phyloP scores from a whole-genome alignment of 1,284 basidiomycete species.

The Melampsora larici-populina region DNA sequence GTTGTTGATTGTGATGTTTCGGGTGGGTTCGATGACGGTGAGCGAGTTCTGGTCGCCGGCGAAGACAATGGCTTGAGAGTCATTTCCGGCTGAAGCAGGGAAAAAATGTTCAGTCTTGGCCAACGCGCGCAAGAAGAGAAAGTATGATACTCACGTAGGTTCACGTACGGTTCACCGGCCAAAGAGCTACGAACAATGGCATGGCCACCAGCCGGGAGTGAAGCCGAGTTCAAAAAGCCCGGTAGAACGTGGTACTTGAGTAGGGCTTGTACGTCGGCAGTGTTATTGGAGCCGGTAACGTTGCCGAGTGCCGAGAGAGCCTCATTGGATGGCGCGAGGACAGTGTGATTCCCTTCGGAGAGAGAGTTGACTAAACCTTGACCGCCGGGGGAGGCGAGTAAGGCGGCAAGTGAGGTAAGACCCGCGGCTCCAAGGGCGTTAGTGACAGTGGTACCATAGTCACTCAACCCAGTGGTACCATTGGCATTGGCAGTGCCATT shows the following conservation, averaged over 20 bases:
- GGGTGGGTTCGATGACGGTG: slow-evolving; percentile 17
- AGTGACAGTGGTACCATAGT: neutral
- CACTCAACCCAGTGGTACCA: neutral
- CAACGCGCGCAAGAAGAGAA: neutral
- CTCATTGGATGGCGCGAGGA: slow-evolving; percentile 32
- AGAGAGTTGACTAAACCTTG: slow-evolving; percentile 14
- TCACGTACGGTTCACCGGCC: slow-evolving; percentile 12
- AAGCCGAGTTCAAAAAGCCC: slow-evolving; percentile 13
- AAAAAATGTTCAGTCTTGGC: neutral
- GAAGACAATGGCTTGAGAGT: slow-evolving; percentile 35
- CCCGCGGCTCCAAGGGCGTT: slow-evolving; percentile 31
- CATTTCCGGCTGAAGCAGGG: slow-evolving; percentile 16
- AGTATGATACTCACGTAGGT: slow-evolving; percentile 24
- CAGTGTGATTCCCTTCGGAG: slow-evolving; percentile 25
- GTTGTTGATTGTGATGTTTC: slow-evolving; percentile 27
- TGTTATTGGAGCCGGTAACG: slow-evolving; percentile 10
- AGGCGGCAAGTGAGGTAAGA: slow-evolving; percentile 3
- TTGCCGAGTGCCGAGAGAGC: slow-evolving; percentile 15
- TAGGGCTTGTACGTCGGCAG: slow-evolving; percentile 29
- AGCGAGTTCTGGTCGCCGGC: slow-evolving; percentile 19
- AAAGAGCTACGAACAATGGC: slow-evolving; percentile 30
- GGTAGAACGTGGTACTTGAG: slow-evolving; percentile 33
- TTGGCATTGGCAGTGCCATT: neutral
- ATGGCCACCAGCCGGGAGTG: slow-evolving; percentile 18
- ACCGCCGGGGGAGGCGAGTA: slow-evolving; percentile 11